Base-by-base conservation (phyloP, 129 eudicot genomes). In the Smallanthus sonchifolius region DNA sequence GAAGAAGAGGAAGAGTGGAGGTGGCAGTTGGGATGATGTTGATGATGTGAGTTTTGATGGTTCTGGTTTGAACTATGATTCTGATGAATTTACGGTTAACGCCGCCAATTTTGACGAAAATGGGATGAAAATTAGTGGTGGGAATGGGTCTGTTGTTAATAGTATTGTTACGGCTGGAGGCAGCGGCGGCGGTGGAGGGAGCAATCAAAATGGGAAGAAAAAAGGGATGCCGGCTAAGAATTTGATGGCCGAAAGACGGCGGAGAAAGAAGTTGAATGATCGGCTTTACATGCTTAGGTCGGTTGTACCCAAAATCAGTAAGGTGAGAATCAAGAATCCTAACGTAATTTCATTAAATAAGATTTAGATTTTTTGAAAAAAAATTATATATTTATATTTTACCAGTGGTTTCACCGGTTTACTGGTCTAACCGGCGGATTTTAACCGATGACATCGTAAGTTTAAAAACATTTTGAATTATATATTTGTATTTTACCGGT, bases 211-310 rank as follows among this genome's bases (percentile, higher is more conserved):
- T 49, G 97, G 95, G 36, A 91, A 86, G 90, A 88, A 85, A 63
- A 94, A 88, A 39, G 97, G 98, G 61, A 78, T 82, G 48, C 97
- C 97, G 57, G 97, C 98, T 17, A 93, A 93, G 91, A 93, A 93
- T 76, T 69, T 93, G 79, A 90, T 90, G 98, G 98, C 99, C 6
- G 99, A 94, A 71, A 71, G 99, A 56, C 88, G 96, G n/a, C 82
- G 99, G 36, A 75, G 99, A 76, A 86, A 91, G 94, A 94, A 94
- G 86, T 85, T 94, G 74, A 94, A 88, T 77, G 99, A 94, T 67
- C 83, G 97, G 84, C 96, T 94, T 43, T 91, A 90, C 80, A 86
- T 91, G 97, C 86, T 94, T 34, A 73, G 99, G 81, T 94, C 99
- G 14, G 93, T 94, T 10, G 99, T 94, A 7, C 97, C 99, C 6